A percentile compares a stretch with the other conserved stretches of the same genome.
These are phyloP conservation scores for Luvunga scandens DNA, from an alignment of 345 rosid species.

Conservation along the genomic window DNA sequence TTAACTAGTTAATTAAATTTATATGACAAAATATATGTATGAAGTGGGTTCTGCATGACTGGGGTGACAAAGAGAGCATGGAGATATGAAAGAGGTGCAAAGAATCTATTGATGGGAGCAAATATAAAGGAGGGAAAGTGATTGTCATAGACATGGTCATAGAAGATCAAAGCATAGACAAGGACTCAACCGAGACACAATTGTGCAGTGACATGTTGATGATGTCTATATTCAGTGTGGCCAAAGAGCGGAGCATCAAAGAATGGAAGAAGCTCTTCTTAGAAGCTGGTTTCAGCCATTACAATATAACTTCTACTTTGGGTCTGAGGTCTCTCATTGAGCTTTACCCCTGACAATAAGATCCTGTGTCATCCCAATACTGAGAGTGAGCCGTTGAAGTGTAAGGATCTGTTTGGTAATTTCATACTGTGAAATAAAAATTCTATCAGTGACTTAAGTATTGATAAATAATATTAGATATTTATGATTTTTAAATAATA, in stretches of 20 bases:
- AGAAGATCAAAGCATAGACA: not conserved
- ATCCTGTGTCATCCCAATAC: no score
- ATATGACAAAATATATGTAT: not conserved
- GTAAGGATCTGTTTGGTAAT: no score
- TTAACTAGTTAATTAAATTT: no score
- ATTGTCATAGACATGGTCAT: not conserved
- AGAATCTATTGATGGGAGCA: not conserved
- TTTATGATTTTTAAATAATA: no score
- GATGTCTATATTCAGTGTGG: slow-evolving; percentile 24
- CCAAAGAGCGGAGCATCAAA: slow-evolving; percentile 34
- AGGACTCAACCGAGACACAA: slow-evolving; percentile 25
- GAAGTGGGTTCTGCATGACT: not conserved
- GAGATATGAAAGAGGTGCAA: not conserved
- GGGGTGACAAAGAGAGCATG: not conserved
- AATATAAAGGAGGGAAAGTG: not conserved
- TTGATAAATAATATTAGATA: no score
- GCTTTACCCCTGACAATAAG: not conserved
- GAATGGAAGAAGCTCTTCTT: slow-evolving; percentile 43
- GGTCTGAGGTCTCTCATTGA: slow-evolving; percentile 35
- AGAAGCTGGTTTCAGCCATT: slow-evolving; percentile 36
- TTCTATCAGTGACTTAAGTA: no score
- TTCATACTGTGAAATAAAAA: no score
- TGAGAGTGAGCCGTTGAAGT: no score
- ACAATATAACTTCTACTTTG: slow-evolving; percentile 30
- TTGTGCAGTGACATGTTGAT: slow-evolving; percentile 39